These are phyloP conservation scores for Phialophora expanda DNA, from an alignment of 2,329 filamentous ascomycete species.

Conservation along the genomic window DNA sequence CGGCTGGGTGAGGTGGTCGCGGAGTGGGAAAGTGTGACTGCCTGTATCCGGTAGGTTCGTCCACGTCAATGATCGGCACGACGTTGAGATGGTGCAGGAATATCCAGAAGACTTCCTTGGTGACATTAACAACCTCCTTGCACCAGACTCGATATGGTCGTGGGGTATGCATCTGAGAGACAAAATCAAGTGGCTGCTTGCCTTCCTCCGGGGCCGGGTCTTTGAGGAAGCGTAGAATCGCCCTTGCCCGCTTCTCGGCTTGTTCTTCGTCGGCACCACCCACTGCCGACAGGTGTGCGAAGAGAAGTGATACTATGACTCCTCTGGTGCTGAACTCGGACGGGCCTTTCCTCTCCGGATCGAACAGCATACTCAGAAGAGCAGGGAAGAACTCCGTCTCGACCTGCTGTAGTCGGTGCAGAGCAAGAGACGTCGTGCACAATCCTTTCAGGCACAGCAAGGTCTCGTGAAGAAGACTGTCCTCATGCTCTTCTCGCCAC, in stretches of 20 bases:
- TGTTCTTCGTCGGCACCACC: conserved; percentile 63
- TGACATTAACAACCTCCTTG: conserved; percentile 88
- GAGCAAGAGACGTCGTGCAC: conserved; percentile 85
- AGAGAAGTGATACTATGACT: conserved; percentile 86
- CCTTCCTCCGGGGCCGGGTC: conserved; percentile 79
- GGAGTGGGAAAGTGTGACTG: conserved; percentile 80
- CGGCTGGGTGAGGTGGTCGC: conserved; percentile 86
- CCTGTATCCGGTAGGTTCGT: conserved; percentile 43
- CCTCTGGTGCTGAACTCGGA: conserved; percentile 94
- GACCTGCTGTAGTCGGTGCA: conserved; percentile 80
- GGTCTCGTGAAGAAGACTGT: conserved; percentile 87
- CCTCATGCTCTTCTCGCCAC: conserved; percentile 98
- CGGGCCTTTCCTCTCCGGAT: conserved; percentile 96
- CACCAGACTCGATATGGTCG: conserved; percentile 93
- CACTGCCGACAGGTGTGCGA: conserved; percentile 74
- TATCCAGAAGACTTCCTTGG: conserved; percentile 99
- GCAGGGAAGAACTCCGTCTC: conserved; percentile 83
- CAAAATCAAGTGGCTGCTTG: conserved; percentile 79
- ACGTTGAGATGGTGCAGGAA: conserved; percentile 95
- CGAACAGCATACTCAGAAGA: conserved; percentile 86
- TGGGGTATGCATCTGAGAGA: conserved; percentile 83
- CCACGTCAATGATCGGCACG: conserved; percentile 59
- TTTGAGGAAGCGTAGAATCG: conserved; percentile 77
- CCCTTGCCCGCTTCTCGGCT: conserved; percentile 69
- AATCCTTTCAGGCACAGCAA: conserved; percentile 92